Percentiles rank a stretch among this genome's conserved stretches.
Conservation (phyloP, 2,329 filamentous ascomycete genomes). For the Botrytis aclada region DNA sequence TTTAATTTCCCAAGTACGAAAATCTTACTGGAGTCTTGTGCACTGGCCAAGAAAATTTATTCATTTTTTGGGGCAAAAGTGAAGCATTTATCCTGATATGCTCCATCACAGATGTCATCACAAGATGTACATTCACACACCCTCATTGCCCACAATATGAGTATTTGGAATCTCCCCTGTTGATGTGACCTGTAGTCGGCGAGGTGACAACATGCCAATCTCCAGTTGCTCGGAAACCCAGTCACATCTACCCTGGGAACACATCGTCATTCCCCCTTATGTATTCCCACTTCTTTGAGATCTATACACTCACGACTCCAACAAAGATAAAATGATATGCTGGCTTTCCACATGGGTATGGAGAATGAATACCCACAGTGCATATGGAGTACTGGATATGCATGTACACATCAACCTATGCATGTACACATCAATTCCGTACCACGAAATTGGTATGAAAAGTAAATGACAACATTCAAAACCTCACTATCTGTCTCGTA, state of each 20-base stretch:
- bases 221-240: background rate
- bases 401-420: background rate
- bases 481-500: background rate
- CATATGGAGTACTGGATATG: constrained; percentile 1
- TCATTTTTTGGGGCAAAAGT: background rate
- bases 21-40: background rate
- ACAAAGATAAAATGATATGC: constrained; percentile 3
- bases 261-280: constrained; percentile 3
- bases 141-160: background rate
- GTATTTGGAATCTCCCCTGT: background rate
- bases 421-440: background rate
- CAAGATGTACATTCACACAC: background rate
- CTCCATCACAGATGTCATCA: constrained; percentile 1
- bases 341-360: constrained; percentile 10
- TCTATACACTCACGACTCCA: background rate
- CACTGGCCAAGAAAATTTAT: background rate
- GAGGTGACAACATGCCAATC: constrained; percentile 7
- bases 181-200: background rate
- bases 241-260: background rate
- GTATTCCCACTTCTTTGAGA: background rate
- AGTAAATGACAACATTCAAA: constrained; percentile 10
- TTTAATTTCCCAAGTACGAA: background rate
- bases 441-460: background rate
- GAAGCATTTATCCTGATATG: background rate
- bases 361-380: background rate